Conservation (phyloP, 2,329 filamentous ascomycete genomes). For the Cercospora sp. region DNA sequence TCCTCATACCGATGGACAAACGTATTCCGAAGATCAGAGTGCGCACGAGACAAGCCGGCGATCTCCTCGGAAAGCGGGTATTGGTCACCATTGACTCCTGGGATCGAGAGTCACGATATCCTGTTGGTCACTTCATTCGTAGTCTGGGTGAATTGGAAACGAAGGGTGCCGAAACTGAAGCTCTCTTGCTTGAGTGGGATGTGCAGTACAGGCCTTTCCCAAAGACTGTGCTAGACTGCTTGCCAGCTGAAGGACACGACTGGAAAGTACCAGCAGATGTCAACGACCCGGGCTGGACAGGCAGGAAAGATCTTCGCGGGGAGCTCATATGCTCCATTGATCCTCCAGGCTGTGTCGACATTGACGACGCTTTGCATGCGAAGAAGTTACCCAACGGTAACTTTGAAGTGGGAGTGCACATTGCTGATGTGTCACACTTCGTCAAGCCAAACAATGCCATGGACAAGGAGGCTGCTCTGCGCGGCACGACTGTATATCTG, state of each 20-base stretch:
- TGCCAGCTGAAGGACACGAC: constrained; percentile 86
- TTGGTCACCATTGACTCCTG: constrained; percentile 92
- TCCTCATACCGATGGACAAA: constrained; percentile 97
- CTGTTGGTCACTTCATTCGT: constrained; percentile 88
- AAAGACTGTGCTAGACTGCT: constrained; percentile 89
- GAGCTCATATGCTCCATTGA: constrained; percentile 97
- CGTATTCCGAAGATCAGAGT: constrained; percentile 94
- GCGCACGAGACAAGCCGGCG: constrained; percentile 83
- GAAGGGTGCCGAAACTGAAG: constrained; percentile 97
- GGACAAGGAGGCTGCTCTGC: constrained; percentile 90
- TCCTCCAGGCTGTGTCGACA: constrained; percentile 93
- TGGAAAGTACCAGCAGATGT: constrained; percentile 85
- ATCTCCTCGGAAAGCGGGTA: constrained; percentile 86
- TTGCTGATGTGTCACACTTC: constrained; percentile 98
- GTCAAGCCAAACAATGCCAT: constrained; percentile 96
- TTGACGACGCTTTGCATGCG: constrained; percentile 94
- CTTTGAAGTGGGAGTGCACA: constrained; percentile 94
- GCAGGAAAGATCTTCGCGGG: constrained; percentile 77
- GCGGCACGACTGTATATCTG: constrained; percentile 94
- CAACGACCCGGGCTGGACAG: constrained; percentile 83
- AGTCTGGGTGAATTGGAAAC: constrained; percentile 91
- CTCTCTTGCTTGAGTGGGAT: constrained; percentile 89
- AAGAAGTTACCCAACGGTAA: constrained; percentile 84
- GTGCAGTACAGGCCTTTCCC: constrained; percentile 97
- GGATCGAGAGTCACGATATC: constrained; percentile 91